These are phyloP conservation scores for Paecilomyces variotii DNA, from an alignment of 2,329 filamentous ascomycete genomes.

Conservation along the genomic window DNA sequence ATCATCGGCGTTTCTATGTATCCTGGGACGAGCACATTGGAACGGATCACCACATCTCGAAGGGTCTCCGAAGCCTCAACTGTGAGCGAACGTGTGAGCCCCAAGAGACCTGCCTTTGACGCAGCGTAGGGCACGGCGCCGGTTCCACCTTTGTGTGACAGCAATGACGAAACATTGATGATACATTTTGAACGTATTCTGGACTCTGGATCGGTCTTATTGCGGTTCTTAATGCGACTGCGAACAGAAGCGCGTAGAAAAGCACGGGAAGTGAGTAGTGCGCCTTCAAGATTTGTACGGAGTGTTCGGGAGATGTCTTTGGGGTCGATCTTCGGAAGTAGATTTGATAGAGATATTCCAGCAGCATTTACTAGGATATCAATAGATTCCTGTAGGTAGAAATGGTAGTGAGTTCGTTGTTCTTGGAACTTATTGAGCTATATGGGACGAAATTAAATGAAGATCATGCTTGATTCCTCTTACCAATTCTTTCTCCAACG, in stretches of 20 bases:
- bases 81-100: conserved; percentile 37
- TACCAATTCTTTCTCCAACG: conserved; percentile 34
- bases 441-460: not conserved
- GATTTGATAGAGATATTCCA: conserved; percentile 58
- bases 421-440: not conserved
- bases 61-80: conserved; percentile 35
- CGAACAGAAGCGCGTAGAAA: conserved; percentile 29
- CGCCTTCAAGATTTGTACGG: conserved; percentile 57
- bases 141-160: conserved; percentile 59
- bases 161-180: conserved; percentile 72
- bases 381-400: conserved; percentile 23
- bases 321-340: conserved; percentile 51
- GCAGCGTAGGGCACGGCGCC: conserved; percentile 70
- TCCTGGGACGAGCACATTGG: conserved; percentile 74
- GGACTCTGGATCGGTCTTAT: conserved; percentile 24
- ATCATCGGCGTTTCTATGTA: conserved; percentile 81
- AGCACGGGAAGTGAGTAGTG: conserved; percentile 32
- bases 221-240: conserved; percentile 16
- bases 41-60: conserved; percentile 60
- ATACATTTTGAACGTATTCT: conserved; percentile 50
- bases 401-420: conserved; percentile 4
- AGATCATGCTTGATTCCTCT: not conserved
- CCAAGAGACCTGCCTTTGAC: conserved; percentile 71
- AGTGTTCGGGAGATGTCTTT: conserved; percentile 51
- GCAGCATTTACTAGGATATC: conserved; percentile 72